Percentiles rank a stretch among this genome's conserved stretches.
phyloP scores from a whole-genome alignment of 2,329 filamentous ascomycete genomes.

The Pleurostoma richardsiae region DNA sequence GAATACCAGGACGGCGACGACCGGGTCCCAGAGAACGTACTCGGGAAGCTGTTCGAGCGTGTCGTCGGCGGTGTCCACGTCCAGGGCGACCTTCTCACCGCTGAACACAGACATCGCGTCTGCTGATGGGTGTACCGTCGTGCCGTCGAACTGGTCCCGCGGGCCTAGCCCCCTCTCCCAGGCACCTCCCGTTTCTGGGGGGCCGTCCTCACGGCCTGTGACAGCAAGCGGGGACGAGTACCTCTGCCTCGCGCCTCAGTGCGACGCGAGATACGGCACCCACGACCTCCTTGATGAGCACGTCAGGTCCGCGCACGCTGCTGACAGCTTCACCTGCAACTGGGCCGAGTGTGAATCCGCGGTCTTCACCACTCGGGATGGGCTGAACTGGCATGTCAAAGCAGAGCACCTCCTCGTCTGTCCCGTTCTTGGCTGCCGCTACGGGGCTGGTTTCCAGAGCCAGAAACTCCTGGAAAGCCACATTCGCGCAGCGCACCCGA shows the following conservation, averaged over 20 bases:
- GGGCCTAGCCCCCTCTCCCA: not conserved
- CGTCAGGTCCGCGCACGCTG: constrained; percentile 16
- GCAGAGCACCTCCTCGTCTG: constrained; percentile 36
- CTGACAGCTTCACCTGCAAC: constrained; percentile 25
- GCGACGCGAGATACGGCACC: constrained; percentile 4
- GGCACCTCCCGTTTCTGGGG: not conserved
- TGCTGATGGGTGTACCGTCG: not conserved
- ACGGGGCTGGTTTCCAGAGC: constrained; percentile 24
- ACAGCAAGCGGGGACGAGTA: not conserved
- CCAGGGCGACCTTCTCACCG: constrained; percentile 1
- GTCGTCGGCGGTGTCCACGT: not conserved
- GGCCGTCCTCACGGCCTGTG: not conserved
- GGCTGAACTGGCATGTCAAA: constrained; percentile 37
- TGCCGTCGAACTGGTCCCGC: not conserved
- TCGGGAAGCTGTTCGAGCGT: not conserved
- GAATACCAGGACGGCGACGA: not conserved
- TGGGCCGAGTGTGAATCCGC: constrained; percentile 31
- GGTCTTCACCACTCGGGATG: constrained; percentile 29
- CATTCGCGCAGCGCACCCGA: constrained; percentile 27
- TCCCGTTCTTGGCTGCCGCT: constrained; percentile 30
- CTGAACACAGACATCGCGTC: not conserved
- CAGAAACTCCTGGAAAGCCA: constrained; percentile 29
- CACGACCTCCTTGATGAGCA: constrained; percentile 8
- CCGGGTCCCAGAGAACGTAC: not conserved
- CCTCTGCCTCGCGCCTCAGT: constrained; percentile 5